Percentiles rank a stretch among this genome's conserved stretches.
Evolutionary conservation across 306 rosid genomes (phyloP).

Genomic region (Potentilla sterilis): DNA sequence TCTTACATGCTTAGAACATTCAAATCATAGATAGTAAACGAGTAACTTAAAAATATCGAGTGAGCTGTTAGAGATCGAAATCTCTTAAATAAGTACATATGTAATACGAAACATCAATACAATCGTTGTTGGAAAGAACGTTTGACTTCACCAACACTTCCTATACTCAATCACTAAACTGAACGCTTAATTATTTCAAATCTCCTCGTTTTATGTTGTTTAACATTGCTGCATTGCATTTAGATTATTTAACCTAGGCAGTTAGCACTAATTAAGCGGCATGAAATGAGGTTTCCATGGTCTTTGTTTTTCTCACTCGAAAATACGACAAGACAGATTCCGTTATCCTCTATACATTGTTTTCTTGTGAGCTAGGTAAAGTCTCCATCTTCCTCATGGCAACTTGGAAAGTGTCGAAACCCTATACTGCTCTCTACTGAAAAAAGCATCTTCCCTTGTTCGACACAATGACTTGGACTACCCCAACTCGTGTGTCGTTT

Average conservation of each 20-base stretch:
- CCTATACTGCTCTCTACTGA: background rate
- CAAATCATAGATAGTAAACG: no score
- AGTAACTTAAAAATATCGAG: no score
- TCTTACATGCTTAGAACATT: no score
- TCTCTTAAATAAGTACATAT: no score
- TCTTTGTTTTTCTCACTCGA: background rate
- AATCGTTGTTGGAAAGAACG: no score
- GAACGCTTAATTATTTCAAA: background rate
- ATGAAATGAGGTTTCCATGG: background rate
- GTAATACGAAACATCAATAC: no score
- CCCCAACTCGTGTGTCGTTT: background rate
- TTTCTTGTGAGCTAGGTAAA: constrained; percentile 7
- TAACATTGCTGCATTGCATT: background rate
- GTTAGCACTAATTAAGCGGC: background rate
- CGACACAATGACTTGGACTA: background rate
- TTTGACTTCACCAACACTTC: no score
- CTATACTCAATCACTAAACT: no score
- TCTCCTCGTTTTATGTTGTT: background rate
- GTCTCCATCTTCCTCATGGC: constrained; percentile 6
- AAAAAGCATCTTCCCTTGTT: background rate
- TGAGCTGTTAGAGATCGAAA: no score
- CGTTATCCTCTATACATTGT: constrained; percentile 11
- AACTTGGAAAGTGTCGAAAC: background rate
- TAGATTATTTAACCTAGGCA: background rate
- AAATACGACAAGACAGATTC: constrained; percentile 10